Evolutionary conservation across 306 rosid genomes (phyloP), one percentile per base, ranked within the genome.

Genomic region (Fragaria ananassa): DNA sequence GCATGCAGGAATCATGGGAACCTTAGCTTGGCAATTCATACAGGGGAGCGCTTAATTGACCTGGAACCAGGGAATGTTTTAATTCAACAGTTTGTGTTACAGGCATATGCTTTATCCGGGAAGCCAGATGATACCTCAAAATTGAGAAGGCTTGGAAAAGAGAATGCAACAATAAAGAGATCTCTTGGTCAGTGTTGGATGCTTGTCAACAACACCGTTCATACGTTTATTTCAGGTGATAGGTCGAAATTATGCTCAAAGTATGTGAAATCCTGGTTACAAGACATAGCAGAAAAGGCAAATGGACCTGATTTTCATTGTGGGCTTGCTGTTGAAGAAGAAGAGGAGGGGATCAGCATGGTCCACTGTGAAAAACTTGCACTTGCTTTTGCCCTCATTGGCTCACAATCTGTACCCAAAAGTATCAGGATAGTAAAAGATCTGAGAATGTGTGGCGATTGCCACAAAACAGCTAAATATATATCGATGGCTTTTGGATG

Each of bases 351-450:
- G 75, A 64, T 54, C 44, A 63, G 81, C 74, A 82, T 85, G 68
- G 85, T 90, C 70, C 97, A 95, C 76, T 78, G 97, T 81, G 98
- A 95, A 79, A 89, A 89, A 65, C 87, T 85, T 66, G 99, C 96
- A 23, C 74, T 95, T 66, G 96, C 97, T 45, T 86, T 92, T 83
- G 87, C 91, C 77, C 87, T 95, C 15, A 82, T 83, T 76, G 88
- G 88, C 39, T 89, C 85, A 65, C 70, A 82, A 44, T 73, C 66
- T 15, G 31, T 76, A 39, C 90, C 88, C 35, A 82, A 78, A 76
- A 75, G 72, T 76, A 81, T 92, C 72, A 74, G 91, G 82, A 89
- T 92, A 25, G 89, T 92, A 23, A 95, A 92, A 83, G 86, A 88
- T 78, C 85, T 90, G 84, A 87, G 93, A 78, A 90, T 89, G 88